Base-by-base conservation (phyloP, 768 basidiomycete genomes). In the Mycena rebaudengoi region DNA sequence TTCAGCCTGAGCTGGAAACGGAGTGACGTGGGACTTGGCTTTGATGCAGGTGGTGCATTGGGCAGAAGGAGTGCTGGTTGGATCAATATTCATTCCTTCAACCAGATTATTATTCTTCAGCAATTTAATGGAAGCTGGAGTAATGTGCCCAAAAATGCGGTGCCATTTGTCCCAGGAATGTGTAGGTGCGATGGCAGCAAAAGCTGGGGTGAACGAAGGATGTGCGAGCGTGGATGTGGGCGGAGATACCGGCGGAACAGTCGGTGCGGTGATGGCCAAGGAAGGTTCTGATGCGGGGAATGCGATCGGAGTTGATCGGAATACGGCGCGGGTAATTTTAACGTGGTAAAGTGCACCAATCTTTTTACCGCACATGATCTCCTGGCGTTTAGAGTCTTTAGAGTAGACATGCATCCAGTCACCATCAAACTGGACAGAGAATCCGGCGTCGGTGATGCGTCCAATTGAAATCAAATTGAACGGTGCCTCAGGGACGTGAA, bases 21-120 rank as follows among this genome's bases (percentile, higher is more conserved):
- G 64, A 1, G 44, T 26, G 13, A 57, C 37, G 23, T 68, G 69
- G 12, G 61, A 52, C 56, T 76, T 75, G 18, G 73, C 68, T 23
- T 69, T 44, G 56, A 73, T 45, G 41, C 75, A 76, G 28, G 63
- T 60, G 12, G 62, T 39, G 35, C 74, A 76, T 39, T 67, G 52
- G 18, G 59, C 62, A n/a, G 65, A 55, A 20, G 59, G 54, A 2
- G 62, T 41, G 25, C 54, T 57, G 39, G 49, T 21, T 40, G 43
- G n/a, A 33, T 60, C 53, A 60, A 74, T 60, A n/a, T 60, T 52
- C 28, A 73, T 67, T 20, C 73, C 70, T 7, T 52, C 62, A 21
- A 73, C 73, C 50, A 74, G 58, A 25, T 67, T 49, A 30, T 70
- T 63, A 13, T 49, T 37, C 32, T 62, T 28, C 49, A 73, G 66